Base-by-base conservation (phyloP, 2,329 filamentous ascomycete genomes). In the Dactylellina drechsleri region DNA sequence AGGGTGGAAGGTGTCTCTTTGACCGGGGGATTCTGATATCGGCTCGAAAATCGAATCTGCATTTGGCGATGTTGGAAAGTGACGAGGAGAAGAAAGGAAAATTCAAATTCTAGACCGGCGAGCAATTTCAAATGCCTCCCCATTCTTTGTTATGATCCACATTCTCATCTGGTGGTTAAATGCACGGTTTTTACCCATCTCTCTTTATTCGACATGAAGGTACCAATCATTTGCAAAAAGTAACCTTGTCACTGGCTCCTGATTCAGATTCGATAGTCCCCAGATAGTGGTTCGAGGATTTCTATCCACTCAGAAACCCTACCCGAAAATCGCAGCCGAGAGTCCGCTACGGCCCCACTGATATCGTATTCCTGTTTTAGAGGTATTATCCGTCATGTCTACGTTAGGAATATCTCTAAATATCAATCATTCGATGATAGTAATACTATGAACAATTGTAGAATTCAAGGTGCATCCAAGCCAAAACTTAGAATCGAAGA, bases 201-300 rank as follows among this genome's bases (percentile, higher is more conserved):
- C 26, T 28, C 26, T 28, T 7, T 28, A 28, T 28, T 28, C 26
- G 26, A 28, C 26, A 28, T 28, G 26, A 28, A 7, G 7, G 31
- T 36, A 36, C 31, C 31, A 36, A 36, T 36, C 5, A 36, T 36
- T 36, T 7, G 31, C 6, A 23, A 36, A 36, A 7, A 7, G 31
- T 10, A 36, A 36, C 31, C 31, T 36, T 7, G 31, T 36, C 23
- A 23, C 23, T 23, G 31, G 31, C 70, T 74, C 70, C 70, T 74
- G 70, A 74, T 66, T 74, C 70, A 74, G 60, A 74, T 67, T 67
- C 57, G 47, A 56, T 16, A 43, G 56, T 60, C 50, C 60, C 56
- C 50, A 66, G 40, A 66, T 62, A 74, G 50, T 43, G 40, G 50
- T 31, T 54, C 45, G 43, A 16, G 20, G 43, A 20, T 60, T 53